These are phyloP conservation scores for Rhodofomes roseus DNA, from an alignment of 1,284 basidiomycete species.

Conservation along the genomic window DNA sequence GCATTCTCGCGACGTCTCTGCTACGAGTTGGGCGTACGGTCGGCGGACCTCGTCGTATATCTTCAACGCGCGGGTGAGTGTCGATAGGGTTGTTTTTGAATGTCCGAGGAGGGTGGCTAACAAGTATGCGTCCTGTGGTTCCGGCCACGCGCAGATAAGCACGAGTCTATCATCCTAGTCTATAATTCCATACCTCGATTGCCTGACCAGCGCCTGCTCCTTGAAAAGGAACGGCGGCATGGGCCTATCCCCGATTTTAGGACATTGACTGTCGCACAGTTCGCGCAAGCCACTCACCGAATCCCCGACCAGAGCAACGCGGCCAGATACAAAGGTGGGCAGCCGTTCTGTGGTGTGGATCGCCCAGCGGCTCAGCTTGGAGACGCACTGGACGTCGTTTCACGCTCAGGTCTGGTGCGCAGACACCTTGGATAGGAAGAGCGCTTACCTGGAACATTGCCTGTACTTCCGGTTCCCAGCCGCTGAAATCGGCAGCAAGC, in stretches of 20 bases:
- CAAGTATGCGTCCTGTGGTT: constrained; percentile 33
- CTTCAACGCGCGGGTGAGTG: constrained; percentile 32
- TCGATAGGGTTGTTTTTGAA: constrained; percentile 30
- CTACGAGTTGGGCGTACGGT: constrained; percentile 35
- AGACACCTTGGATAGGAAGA: background rate
- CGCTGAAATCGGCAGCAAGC: constrained; percentile 30
- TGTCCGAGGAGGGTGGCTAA: constrained; percentile 44
- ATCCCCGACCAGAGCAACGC: constrained; percentile 48
- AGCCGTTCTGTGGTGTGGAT: constrained; percentile 42
- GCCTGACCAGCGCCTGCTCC: constrained; percentile 54
- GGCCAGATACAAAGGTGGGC: constrained; percentile 33
- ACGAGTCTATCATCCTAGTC: background rate
- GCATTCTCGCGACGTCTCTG: constrained; percentile 25
- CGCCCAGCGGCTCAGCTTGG: constrained; percentile 40
- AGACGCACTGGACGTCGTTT: constrained; percentile 12
- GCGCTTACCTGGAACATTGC: constrained; percentile 36
- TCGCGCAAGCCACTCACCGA: constrained; percentile 29
- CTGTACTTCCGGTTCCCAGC: constrained; percentile 40
- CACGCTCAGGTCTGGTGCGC: background rate
- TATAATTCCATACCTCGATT: constrained; percentile 40
- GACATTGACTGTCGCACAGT: background rate
- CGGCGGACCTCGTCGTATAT: constrained; percentile 42
- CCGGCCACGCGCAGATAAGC: background rate
- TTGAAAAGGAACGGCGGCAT: constrained; percentile 53
- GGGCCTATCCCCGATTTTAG: constrained; percentile 35